Evolutionary conservation across 2,329 filamentous ascomycete species (phyloP), one percentile per base, ranked within the genome.

Genomic region (Xylariales sp.): DNA sequence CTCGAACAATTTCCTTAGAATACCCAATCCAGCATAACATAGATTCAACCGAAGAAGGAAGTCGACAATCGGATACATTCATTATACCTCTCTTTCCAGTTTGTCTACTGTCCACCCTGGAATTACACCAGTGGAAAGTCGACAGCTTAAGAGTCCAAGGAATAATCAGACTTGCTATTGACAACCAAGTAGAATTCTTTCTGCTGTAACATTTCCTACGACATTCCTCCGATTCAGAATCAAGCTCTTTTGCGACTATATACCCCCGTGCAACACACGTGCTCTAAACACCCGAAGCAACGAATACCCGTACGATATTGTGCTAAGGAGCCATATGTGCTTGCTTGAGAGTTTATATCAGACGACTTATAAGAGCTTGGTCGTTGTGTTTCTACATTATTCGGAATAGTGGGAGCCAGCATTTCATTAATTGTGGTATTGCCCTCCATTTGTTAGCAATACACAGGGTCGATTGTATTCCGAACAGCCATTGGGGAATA

Each of bases 401-500:
- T 62, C 62, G 64, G 54, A 69, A 53, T 52, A 70, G 48, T 62
- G 64, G 65, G 64, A 68, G 68, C 69, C 69, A 73, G 63, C 70
- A 74, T 76, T 73, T 58, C 73, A 65, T 77, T 74, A 73, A 71
- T 73, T 56, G 73, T 75, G 75, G 67, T 70, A 59, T 67, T 66
- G 67, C 67, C 56, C 59, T 71, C 66, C 72, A 67, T 68, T 75
- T 72, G 65, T 74, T 75, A 73, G 54, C 68, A 71, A 67, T 63
- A 57, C 50, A 60, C 50, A 65, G 69, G 71, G 57, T 71, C 65
- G 69, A 71, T 69, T 70, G 67, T 71, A 69, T 72, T 56, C 46
- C 68, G 66, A 75, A 71, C 70, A 75, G 72, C 67, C 62, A 71
- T 73, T 73, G 73, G 74, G 68, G 65, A 76, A 64, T 75, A 77